These are phyloP conservation scores for Puccinia coronata DNA, from an alignment of 1,284 basidiomycete species.

Conservation along the genomic window DNA sequence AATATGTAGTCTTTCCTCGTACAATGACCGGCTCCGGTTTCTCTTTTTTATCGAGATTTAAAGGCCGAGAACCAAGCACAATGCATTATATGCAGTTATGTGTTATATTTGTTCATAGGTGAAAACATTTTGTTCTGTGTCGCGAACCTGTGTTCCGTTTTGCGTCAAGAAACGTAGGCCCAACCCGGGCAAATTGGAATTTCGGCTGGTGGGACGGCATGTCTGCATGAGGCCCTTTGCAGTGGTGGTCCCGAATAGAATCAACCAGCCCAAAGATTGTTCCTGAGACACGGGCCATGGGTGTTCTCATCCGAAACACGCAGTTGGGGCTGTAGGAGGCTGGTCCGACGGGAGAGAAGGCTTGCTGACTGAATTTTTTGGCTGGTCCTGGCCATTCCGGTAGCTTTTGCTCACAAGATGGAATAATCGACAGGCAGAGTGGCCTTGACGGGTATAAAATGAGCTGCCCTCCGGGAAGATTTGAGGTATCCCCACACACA, in stretches of 20 bases:
- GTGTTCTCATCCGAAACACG: neutral
- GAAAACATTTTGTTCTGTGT: too few species aligned
- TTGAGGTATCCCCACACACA: neutral
- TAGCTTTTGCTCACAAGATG: neutral
- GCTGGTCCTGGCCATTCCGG: neutral
- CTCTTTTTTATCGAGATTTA: too few species aligned
- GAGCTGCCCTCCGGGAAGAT: neutral
- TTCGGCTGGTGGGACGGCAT: neutral
- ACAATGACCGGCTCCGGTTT: too few species aligned
- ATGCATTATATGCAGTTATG: too few species aligned
- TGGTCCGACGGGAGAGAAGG: constrained; percentile 2
- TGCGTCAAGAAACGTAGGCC: too few species aligned
- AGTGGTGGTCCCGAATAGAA: constrained; percentile 6
- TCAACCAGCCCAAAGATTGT: neutral
- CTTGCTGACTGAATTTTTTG: neutral
- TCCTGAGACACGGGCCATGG: too few species aligned
- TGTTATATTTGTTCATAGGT: too few species aligned
- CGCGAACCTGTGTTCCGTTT: too few species aligned
- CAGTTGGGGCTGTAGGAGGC: neutral
- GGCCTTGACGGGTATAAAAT: neutral
- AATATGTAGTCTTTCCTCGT: too few species aligned
- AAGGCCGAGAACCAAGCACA: too few species aligned
- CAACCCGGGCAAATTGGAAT: neutral
- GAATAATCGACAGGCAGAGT: neutral
- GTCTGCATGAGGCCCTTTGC: neutral